Conservation (phyloP, 345 rosid species). For the Moricandia moricandioides region DNA sequence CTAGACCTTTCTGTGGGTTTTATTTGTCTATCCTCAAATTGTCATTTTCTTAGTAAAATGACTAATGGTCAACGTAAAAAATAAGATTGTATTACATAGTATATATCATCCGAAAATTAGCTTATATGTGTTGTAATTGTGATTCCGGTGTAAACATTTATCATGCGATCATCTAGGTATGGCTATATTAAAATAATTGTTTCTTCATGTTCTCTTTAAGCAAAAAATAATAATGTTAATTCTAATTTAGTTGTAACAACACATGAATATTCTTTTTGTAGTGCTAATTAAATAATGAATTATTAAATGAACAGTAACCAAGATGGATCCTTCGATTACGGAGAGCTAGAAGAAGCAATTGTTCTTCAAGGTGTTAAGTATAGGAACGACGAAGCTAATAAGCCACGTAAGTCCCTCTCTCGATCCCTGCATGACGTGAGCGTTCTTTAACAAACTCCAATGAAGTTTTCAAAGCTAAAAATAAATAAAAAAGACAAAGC, state of each 20-base stretch:
- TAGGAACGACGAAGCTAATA: constrained; percentile 75
- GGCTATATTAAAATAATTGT: neutral
- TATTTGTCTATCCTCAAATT: constrained; percentile 14
- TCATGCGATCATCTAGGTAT: neutral
- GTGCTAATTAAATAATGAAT: neutral
- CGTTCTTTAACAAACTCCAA: constrained; percentile 49
- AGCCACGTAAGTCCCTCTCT: constrained; percentile 53
- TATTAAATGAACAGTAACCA: constrained; percentile 51
- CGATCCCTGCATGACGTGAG: constrained; percentile 56
- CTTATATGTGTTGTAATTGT: neutral
- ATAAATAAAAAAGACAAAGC: constrained; percentile 3
- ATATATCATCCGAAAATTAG: neutral
- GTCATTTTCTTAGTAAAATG: neutral
- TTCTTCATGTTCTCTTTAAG: neutral
- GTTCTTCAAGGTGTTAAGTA: constrained; percentile 79
- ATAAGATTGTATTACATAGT: neutral
- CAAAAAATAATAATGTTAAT: neutral
- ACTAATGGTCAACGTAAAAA: constrained; percentile 9
- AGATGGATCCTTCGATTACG: constrained; percentile 86
- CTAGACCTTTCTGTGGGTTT: neutral
- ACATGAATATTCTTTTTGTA: constrained; percentile 21
- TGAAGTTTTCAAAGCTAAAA: constrained; percentile 10
- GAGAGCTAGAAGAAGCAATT: constrained; percentile 97
- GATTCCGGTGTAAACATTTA: neutral
- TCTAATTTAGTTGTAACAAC: neutral